A percentile compares a stretch with the other conserved stretches of the same genome.
Conservation (phyloP, 129 eudicot genomes). For the Ambrosia trifida region DNA sequence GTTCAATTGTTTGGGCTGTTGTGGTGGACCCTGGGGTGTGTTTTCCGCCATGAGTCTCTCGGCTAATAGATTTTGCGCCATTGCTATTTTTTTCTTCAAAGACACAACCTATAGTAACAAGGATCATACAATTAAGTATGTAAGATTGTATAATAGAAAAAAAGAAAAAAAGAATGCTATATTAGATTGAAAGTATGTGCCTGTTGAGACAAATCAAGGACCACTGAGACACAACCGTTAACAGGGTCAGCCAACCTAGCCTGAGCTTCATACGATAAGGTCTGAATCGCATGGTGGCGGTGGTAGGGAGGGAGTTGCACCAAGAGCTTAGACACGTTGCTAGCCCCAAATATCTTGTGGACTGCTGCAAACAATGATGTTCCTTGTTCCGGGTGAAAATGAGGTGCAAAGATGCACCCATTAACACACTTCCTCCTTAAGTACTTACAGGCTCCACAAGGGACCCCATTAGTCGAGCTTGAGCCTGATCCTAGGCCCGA, state of each 20-base stretch:
- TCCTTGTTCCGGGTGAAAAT: slow-evolving; percentile 81
- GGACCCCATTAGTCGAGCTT: slow-evolving; percentile 11
- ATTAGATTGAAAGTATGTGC: slow-evolving; percentile 30
- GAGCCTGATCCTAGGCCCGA: neutral
- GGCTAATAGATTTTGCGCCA: slow-evolving; percentile 54
- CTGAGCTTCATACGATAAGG: slow-evolving; percentile 84
- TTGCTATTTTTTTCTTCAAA: slow-evolving; percentile 55
- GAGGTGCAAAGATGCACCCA: slow-evolving; percentile 85
- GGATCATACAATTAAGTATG: neutral
- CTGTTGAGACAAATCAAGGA: slow-evolving; percentile 73
- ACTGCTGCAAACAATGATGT: slow-evolving; percentile 87
- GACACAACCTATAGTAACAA: slow-evolving; percentile 39
- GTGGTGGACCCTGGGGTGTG: slow-evolving; percentile 39
- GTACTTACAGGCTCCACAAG: slow-evolving; percentile 72
- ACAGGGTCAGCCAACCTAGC: slow-evolving; percentile 88
- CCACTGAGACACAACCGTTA: slow-evolving; percentile 75
- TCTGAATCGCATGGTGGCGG: slow-evolving; percentile 61
- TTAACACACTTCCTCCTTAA: slow-evolving; percentile 71
- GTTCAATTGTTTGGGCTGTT: slow-evolving; percentile 24
- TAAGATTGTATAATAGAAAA: too few relatives aligned
- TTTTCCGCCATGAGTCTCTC: slow-evolving; percentile 46
- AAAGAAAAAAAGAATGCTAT: neutral
- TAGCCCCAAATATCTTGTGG: slow-evolving; percentile 91
- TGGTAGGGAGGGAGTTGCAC: slow-evolving; percentile 57
- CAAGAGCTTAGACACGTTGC: slow-evolving; percentile 85